Evolutionary conservation across 2,329 filamentous ascomycete genomes (phyloP).

Genomic region (Aspergillus unguis): DNA sequence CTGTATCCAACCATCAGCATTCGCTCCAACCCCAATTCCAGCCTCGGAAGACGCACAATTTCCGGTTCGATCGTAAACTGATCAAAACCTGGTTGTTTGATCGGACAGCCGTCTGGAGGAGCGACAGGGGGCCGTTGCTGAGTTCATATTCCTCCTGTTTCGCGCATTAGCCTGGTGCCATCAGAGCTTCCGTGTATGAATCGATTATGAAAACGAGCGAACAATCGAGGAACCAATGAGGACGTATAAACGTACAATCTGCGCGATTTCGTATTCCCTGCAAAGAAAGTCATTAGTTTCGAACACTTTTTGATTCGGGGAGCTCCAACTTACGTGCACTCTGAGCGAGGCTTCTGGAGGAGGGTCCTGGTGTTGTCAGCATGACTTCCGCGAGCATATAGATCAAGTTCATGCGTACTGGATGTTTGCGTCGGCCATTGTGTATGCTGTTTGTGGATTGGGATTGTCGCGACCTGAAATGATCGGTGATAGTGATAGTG

Average conservation of each 20-base stretch:
- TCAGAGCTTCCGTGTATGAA: too few species aligned
- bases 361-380: slow-evolving; percentile 6
- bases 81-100: slow-evolving; percentile 95
- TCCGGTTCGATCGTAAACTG: slow-evolving; percentile 96
- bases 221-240: not conserved
- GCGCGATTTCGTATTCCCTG: slow-evolving; percentile 14
- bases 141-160: slow-evolving; percentile 69
- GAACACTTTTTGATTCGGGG: too few species aligned
- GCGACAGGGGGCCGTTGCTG: slow-evolving; percentile 77
- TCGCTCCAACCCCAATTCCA: not conserved
- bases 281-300: not conserved
- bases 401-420: not conserved
- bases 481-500: slow-evolving; percentile 3
- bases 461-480: slow-evolving; percentile 10
- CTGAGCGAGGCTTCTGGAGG: slow-evolving; percentile 14
- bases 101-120: slow-evolving; percentile 94
- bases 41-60: slow-evolving; percentile 37
- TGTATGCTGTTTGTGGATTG: not conserved
- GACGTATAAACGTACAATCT: slow-evolving; percentile 7
- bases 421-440: slow-evolving; percentile 14
- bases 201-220: too few species aligned
- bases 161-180: too few species aligned
- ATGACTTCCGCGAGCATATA: too few species aligned
- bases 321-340: slow-evolving; percentile 11
- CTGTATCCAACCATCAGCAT: slow-evolving; percentile 19